Base-by-base conservation (phyloP, 306 rosid genomes). In the Trifolium subterraneum region DNA sequence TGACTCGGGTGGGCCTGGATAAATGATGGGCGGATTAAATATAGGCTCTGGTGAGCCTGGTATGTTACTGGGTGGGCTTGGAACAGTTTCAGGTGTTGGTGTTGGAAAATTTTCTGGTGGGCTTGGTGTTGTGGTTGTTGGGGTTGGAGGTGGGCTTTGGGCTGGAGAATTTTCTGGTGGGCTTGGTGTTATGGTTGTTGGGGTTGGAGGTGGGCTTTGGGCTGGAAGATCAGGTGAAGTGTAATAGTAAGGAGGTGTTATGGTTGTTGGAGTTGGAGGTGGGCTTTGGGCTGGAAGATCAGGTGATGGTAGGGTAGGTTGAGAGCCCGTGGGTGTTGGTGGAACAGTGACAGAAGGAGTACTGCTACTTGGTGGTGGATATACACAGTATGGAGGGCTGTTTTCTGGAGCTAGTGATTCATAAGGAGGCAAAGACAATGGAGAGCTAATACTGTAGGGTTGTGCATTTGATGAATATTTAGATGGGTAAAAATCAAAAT, bases 391-490 rank as follows among this genome's bases (percentile, higher is more conserved):
- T 20, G 99, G 93, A 44, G 93, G 84, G 58, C 79, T 79, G 64
- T 82, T 90, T 68, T 76, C 87, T 6, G 97, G 93, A 71, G 93
- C 65, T 4, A 93, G 76, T 41, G 97, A 87, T 59, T 92, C 99
- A 72, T 87, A 94, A 54, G 97, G 90, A 23, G 92, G 95, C 73
- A 91, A 71, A 58, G 95, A 80, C 1, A 83, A 77, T 27, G 98
- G 93, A 63, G 99, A 92, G 70, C 87, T 84, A 20, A 87, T 76
- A 76, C 82, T 84, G 55, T 94, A 94, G 19, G 98, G 74, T 48
- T 88, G 86, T 50, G 70, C 73, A 70, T 82, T 88, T 71, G 93
- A 64, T 35, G 86, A 73, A 60, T 55, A 84, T 23, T 79, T 77
- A 10, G 84, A 19, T 45, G 90, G 79, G 38, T 86, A 61, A n/a